Evolutionary conservation across 1,139 yeast genomes (phyloP).

Genomic region (Pichia sp.): DNA sequence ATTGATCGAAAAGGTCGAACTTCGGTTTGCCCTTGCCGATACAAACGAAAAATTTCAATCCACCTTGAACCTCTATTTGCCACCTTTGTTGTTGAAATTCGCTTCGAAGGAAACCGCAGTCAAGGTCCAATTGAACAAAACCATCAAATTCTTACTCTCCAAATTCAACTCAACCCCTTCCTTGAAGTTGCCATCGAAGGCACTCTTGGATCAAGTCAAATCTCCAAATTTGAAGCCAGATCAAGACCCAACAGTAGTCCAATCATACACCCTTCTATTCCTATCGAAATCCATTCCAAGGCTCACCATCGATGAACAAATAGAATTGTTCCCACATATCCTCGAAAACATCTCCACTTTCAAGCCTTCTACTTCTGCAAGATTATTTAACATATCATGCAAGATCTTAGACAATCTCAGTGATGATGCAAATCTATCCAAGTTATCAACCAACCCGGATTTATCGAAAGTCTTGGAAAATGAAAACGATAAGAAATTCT

Average conservation of each 20-base stretch:
- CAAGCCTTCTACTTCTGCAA: slow-evolving; percentile 44
- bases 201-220: slow-evolving; percentile 63
- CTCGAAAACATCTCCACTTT: slow-evolving; percentile 44
- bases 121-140: slow-evolving; percentile 63
- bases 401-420: slow-evolving; percentile 50
- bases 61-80: slow-evolving; percentile 59
- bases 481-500: slow-evolving; percentile 40
- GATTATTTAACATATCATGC: slow-evolving; percentile 60
- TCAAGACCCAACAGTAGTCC: slow-evolving; percentile 51
- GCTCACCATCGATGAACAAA: slow-evolving; percentile 37
- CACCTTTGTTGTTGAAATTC: slow-evolving; percentile 78
- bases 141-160: slow-evolving; percentile 65
- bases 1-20: slow-evolving; percentile 74
- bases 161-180: slow-evolving; percentile 58
- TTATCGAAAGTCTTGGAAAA: slow-evolving; percentile 33
- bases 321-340: slow-evolving; percentile 46
- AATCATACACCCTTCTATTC: slow-evolving; percentile 65
- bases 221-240: slow-evolving; percentile 45
- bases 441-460: slow-evolving; percentile 7
- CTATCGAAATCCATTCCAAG: slow-evolving; percentile 65
- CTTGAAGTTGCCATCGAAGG: slow-evolving; percentile 59
- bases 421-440: slow-evolving; percentile 25
- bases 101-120: slow-evolving; percentile 72
- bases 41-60: slow-evolving; percentile 63
- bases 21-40: slow-evolving; percentile 76